These are phyloP conservation scores for Chlorophyllum brunneum DNA, from an alignment of 768 basidiomycete genomes.

Conservation along the genomic window DNA sequence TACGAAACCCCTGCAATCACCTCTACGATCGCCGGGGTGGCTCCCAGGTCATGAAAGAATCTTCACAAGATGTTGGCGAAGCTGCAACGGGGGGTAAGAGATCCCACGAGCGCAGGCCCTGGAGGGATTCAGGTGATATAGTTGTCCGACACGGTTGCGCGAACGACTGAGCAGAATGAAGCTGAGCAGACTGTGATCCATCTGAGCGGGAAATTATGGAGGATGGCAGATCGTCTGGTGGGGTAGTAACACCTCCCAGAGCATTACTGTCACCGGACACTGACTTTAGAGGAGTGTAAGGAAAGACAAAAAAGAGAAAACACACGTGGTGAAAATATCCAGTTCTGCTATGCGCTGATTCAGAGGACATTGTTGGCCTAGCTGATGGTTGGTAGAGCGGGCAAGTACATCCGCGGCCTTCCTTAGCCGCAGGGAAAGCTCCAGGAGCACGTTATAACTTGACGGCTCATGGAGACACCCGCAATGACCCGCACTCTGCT, in stretches of 20 bases:
- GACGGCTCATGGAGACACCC: conserved; percentile 53
- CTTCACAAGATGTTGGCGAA: conserved; percentile 40
- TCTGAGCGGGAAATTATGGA: not conserved
- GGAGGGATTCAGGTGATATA: conserved; percentile 14
- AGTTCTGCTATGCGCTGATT: conserved; percentile 46
- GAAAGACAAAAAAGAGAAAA: not conserved
- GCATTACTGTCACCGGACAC: conserved; percentile 1
- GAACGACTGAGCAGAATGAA: conserved; percentile 15
- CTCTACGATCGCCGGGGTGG: conserved; percentile 34
- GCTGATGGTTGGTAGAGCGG: conserved; percentile 38
- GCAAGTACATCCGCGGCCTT: conserved; percentile 53
- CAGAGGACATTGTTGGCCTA: conserved; percentile 32
- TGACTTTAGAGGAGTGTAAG: not conserved
- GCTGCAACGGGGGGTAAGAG: conserved; percentile 21
- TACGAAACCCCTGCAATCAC: too few relatives aligned
- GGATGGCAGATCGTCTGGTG: conserved; percentile 21
- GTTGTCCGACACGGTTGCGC: conserved; percentile 15
- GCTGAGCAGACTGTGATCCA: not conserved
- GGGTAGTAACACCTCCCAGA: conserved; percentile 29
- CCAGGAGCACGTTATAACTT: conserved; percentile 56
- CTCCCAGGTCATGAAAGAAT: conserved; percentile 63
- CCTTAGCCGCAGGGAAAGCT: conserved; percentile 61
- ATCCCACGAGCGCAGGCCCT: conserved; percentile 29
- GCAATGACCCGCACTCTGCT: conserved; percentile 38
- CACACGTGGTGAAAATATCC: conserved; percentile 11